Evolutionary conservation across 305 asterid species (phyloP), one percentile per base, ranked within the genome.

Genomic region (Rubia peregrina): DNA sequence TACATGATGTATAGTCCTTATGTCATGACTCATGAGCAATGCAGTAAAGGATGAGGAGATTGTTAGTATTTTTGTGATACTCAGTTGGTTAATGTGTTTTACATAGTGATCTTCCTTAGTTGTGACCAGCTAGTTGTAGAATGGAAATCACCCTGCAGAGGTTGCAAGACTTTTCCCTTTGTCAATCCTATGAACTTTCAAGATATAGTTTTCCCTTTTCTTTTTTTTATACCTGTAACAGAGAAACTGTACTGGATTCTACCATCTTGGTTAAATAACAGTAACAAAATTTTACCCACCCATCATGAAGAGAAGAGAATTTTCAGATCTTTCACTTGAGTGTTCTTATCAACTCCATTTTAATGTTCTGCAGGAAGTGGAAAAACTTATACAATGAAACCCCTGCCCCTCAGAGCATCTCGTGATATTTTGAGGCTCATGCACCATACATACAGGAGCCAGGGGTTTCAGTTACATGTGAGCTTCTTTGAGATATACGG

Each of bases 401-500:
- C 99, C 22, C 83, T 94, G 77, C 99, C 99, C 64, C 86, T 94
- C 75, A 88, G 81, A 84, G 98, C 99, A 61, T 92, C 88, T 49
- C 86, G 96, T 74, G 99, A 95, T 80, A 85, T 95, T 78, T 73
- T 95, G 84, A 88, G 98, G 86, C 98, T 95, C 76, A 86, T 95
- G 87, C 89, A 88, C 77, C 95, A 90, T 83, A 86, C 97, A 60
- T 89, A 93, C 87, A 81, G 97, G 79, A 91, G 88, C 87, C 98
- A 93, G 76, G 97, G 98, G 21, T 91, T 86, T 79, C 96, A 93
- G 72, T 80, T 93, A 82, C 87, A 85, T 75, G 81, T 93, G 77
- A 95, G 99, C 85, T 95, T 95, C 88, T 94, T 95, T 69, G 99
- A 95, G 86, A 95, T 95, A 76, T 95, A 95, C 64, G 98, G 98